Conservation (phyloP, 2,329 filamentous ascomycete genomes). For the Pseudogymnoascus sp. region DNA sequence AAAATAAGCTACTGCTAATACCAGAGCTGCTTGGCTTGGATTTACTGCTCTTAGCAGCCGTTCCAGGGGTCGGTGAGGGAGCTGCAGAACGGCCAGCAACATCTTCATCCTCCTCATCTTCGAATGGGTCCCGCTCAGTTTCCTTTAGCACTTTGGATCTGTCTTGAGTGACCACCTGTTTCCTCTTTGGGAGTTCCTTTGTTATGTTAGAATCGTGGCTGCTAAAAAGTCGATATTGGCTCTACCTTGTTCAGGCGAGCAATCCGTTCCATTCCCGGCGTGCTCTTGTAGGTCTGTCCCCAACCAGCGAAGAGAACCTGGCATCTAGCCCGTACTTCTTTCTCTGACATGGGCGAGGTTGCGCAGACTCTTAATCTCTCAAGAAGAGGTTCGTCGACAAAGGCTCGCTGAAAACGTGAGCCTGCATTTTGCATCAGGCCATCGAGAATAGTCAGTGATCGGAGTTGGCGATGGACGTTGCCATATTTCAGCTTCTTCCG, state of each 20-base stretch:
- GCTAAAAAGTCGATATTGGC: neutral
- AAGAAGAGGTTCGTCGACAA: slow-evolving; percentile 83
- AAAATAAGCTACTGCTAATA: neutral
- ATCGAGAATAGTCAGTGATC: slow-evolving; percentile 81
- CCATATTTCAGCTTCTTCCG: slow-evolving; percentile 99
- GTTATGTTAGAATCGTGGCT: slow-evolving; percentile 12
- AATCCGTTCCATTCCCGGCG: slow-evolving; percentile 70
- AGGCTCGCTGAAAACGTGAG: slow-evolving; percentile 72
- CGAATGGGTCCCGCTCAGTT: slow-evolving; percentile 63
- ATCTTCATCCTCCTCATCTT: slow-evolving; percentile 54
- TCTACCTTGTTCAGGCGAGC: slow-evolving; percentile 63
- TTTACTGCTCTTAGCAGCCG: slow-evolving; percentile 8
- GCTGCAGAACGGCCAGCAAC: slow-evolving; percentile 21
- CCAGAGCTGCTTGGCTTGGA: slow-evolving; percentile 14
- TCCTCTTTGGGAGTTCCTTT: slow-evolving; percentile 55
- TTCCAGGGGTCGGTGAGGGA: slow-evolving; percentile 12
- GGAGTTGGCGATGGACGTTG: slow-evolving; percentile 82
- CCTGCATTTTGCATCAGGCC: slow-evolving; percentile 93
- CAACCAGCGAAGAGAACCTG: slow-evolving; percentile 79
- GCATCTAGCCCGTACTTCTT: slow-evolving; percentile 80
- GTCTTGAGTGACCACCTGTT: slow-evolving; percentile 66
- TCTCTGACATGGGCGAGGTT: slow-evolving; percentile 75
- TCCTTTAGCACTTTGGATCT: slow-evolving; percentile 78
- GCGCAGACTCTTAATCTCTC: slow-evolving; percentile 85
- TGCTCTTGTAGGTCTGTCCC: slow-evolving; percentile 73